These are phyloP conservation scores for Sporormia fimetaria DNA, from an alignment of 495 filamentous ascomycete species.

Conservation along the genomic window DNA sequence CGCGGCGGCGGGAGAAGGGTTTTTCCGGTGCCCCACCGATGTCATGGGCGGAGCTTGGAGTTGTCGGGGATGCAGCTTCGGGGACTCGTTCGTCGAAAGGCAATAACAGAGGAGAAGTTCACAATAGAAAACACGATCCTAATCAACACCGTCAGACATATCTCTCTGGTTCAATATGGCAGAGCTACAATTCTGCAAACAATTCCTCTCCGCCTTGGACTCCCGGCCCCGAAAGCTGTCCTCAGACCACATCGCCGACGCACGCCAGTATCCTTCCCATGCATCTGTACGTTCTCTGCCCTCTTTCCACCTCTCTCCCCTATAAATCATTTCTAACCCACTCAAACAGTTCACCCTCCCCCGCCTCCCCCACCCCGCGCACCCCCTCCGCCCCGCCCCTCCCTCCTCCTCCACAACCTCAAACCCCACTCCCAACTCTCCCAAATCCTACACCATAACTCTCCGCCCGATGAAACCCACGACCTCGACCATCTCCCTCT, in stretches of 20 bases:
- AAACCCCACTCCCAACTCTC: slow-evolving; percentile 36
- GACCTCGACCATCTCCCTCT: slow-evolving; percentile 48
- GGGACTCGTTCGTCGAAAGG: too few relatives aligned
- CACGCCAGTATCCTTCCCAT: slow-evolving; percentile 56
- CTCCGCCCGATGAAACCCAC: slow-evolving; percentile 63
- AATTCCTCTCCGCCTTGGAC: slow-evolving; percentile 71
- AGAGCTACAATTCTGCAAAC: slow-evolving; percentile 73
- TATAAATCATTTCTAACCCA: slow-evolving; percentile 1
- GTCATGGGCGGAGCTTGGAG: too few relatives aligned
- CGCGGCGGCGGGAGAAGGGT: too few relatives aligned
- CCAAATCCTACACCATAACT: slow-evolving; percentile 43
- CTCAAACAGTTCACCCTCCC: slow-evolving; percentile 42
- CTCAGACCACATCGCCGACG: slow-evolving; percentile 76
- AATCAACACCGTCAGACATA: too few relatives aligned
- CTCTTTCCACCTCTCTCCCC: not conserved
- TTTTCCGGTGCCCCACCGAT: too few relatives aligned
- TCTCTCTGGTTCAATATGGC: slow-evolving; percentile 44
- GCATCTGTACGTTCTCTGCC: slow-evolving; percentile 48
- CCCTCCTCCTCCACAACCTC: slow-evolving; percentile 40
- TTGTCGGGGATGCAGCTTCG: too few relatives aligned
- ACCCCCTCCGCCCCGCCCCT: slow-evolving; percentile 20
- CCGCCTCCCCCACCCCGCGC: slow-evolving; percentile 18
- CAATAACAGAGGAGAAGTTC: too few relatives aligned
- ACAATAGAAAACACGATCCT: too few relatives aligned
- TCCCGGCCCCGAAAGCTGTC: slow-evolving; percentile 62